Percentiles rank a stretch among this genome's conserved stretches.
Evolutionary conservation across 1,139 yeast genomes (phyloP).

Genomic region (Hanseniaspora sp.): DNA sequence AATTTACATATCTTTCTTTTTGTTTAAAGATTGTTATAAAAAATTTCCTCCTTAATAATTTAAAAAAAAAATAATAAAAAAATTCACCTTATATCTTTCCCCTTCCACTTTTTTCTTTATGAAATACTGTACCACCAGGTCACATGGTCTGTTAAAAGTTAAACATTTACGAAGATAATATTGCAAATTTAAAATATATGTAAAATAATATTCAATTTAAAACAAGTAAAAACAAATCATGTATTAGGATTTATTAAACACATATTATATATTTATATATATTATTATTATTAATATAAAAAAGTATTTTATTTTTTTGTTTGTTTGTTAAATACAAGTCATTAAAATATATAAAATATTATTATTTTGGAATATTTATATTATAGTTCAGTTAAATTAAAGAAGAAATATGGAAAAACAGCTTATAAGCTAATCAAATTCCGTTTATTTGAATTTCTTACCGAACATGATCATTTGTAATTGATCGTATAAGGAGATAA

Average conservation of each 20-base stretch:
- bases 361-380: background rate
- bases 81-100: too few species aligned
- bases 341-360: background rate
- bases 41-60: too few species aligned
- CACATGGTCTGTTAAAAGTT: too few species aligned
- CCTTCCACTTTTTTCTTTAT: too few species aligned
- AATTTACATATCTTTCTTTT: too few species aligned
- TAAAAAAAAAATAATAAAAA: too few species aligned
- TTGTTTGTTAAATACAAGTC: background rate
- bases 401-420: background rate
- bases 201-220: too few species aligned
- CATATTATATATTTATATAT: background rate
- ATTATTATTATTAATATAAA: background rate
- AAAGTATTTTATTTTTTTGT: background rate
- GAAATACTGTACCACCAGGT: too few species aligned
- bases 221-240: too few species aligned
- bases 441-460: slow-evolving; percentile 48
- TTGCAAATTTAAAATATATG: too few species aligned
- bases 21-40: too few species aligned
- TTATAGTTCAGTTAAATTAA: background rate
- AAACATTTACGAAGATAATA: too few species aligned
- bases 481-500: slow-evolving; percentile 68
- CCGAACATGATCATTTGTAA: slow-evolving; percentile 63
- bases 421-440: background rate
- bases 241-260: background rate